These are phyloP conservation scores for Arthrobotrys pseudoclavata DNA, from an alignment of 2,329 filamentous ascomycete species.

Conservation along the genomic window DNA sequence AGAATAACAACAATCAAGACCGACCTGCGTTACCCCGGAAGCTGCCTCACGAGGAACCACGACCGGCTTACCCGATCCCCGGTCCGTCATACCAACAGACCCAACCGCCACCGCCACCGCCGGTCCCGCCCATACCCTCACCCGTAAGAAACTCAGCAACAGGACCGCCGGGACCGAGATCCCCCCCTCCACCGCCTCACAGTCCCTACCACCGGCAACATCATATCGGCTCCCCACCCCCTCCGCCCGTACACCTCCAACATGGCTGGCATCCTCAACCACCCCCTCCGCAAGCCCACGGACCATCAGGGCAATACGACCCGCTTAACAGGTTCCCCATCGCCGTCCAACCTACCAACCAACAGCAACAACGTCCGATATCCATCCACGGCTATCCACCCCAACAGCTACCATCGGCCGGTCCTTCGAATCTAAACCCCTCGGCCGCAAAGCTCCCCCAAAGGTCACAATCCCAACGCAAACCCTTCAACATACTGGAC, in stretches of 20 bases:
- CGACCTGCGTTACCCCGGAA: conserved; percentile 50
- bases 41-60: conserved; percentile 28
- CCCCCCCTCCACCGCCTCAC: conserved; percentile 63
- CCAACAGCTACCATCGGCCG: conserved; percentile 40
- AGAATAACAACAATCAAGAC: conserved; percentile 58
- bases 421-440: conserved; percentile 66
- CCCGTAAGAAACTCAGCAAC: conserved; percentile 36
- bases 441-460: conserved; percentile 64
- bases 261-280: conserved; percentile 64
- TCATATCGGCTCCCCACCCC: conserved; percentile 45
- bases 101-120: conserved; percentile 62
- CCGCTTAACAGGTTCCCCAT: conserved; percentile 25
- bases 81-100: conserved; percentile 58
- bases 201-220: conserved; percentile 37
- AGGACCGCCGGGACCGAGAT: conserved; percentile 51
- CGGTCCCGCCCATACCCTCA: conserved; percentile 63
- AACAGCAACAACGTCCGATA: conserved; percentile 58
- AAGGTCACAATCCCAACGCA: conserved; percentile 64
- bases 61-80: conserved; percentile 7
- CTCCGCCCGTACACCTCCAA: conserved; percentile 59
- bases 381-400: conserved; percentile 63
- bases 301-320: conserved; percentile 47
- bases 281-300: conserved; percentile 27
- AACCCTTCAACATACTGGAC: conserved; percentile 71
- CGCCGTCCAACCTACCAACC: background rate